Evolutionary conservation across 306 rosid species (phyloP).

Genomic region (Hylodesmum podocarpum): DNA sequence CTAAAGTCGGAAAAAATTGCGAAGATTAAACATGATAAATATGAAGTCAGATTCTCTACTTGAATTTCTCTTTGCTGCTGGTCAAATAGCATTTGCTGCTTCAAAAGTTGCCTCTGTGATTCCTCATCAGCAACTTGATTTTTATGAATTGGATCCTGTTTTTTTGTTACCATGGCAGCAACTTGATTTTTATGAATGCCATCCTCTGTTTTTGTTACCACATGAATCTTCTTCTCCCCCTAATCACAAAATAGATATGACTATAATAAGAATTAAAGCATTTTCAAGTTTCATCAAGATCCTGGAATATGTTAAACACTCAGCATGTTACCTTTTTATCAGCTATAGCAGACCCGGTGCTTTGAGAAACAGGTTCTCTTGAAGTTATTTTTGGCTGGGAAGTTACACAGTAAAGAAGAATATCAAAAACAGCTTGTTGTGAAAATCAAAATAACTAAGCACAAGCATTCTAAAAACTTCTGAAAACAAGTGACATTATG

Average conservation of each 20-base stretch:
- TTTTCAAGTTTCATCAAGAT: constrained; percentile 4
- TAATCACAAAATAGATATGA: constrained; percentile 26
- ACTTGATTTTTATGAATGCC: constrained; percentile 29
- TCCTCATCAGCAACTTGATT: constrained; percentile 48
- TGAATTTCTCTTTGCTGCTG: constrained; percentile 77
- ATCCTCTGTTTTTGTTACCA: constrained; percentile 43
- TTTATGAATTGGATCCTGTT: constrained; percentile 38
- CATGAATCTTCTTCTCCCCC: constrained; percentile 45
- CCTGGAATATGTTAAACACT: constrained; percentile 20
- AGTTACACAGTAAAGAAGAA: constrained; percentile 11
- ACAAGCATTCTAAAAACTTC: background rate
- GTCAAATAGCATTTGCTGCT: constrained; percentile 65
- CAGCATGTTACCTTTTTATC: constrained; percentile 53
- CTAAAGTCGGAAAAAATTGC: background rate
- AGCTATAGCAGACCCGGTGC: constrained; percentile 42
- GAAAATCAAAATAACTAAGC: constrained; percentile 5
- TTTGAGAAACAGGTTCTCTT: constrained; percentile 45
- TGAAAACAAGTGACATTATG: background rate
- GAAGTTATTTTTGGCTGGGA: constrained; percentile 48
- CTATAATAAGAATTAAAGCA: constrained; percentile 16
- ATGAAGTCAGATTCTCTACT: constrained; percentile 41
- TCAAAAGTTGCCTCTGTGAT: constrained; percentile 49
- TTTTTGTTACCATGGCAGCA: constrained; percentile 36
- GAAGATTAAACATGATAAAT: background rate
- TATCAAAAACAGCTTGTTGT: constrained; percentile 7